A percentile compares a stretch with the other conserved stretches of the same genome.
These are phyloP conservation scores for Colletotrichum endophyticum DNA, from an alignment of 2,329 filamentous ascomycete genomes.

Conservation along the genomic window DNA sequence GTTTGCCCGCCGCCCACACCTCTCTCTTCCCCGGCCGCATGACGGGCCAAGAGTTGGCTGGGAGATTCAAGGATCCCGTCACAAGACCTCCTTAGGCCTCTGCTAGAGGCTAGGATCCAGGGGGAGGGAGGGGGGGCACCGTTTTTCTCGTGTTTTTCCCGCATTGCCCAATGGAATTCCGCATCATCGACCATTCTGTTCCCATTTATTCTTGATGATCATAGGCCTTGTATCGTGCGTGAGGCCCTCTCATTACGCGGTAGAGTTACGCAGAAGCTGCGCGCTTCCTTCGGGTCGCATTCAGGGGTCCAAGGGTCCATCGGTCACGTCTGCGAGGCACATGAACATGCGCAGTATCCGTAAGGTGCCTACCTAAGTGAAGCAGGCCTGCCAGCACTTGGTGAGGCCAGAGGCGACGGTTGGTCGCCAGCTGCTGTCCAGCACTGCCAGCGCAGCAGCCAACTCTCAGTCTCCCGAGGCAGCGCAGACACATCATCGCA, in stretches of 20 bases:
- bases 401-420: not conserved
- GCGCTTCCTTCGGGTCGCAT: not conserved
- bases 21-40: not conserved
- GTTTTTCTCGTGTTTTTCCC: not conserved
- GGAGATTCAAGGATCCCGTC: not conserved
- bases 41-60: conserved; percentile 1
- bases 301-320: conserved; percentile 12
- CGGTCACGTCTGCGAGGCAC: not conserved
- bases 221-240: not conserved
- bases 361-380: not conserved
- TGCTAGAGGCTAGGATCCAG: not conserved
- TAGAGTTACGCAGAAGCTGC: not conserved
- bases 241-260: not conserved
- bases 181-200: not conserved
- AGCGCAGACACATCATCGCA: not conserved
- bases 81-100: not conserved
- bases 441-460: conserved; percentile 1
- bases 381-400: not conserved
- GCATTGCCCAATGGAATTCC: conserved; percentile 5
- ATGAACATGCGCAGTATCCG: not conserved
- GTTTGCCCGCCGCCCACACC: not conserved
- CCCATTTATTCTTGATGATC: not conserved
- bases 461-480: not conserved
- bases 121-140: not conserved
- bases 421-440: not conserved